phyloP scores from a whole-genome alignment of 371 early-diverging fungal species.

The Dinochytrium kinnereticum region DNA sequence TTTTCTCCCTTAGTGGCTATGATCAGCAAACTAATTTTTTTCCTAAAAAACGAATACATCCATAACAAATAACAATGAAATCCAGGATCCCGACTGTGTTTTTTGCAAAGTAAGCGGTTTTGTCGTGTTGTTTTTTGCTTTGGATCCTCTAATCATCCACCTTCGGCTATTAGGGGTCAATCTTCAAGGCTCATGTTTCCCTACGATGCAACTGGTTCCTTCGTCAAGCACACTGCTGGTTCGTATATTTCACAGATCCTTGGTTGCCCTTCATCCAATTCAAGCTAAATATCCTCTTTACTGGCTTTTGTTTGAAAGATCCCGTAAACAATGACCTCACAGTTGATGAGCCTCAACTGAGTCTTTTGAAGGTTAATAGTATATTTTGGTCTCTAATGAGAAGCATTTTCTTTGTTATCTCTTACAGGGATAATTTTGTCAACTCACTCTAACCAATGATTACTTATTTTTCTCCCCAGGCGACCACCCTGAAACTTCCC shows the following conservation, averaged over 20 bases:
- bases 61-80: too few relatives aligned
- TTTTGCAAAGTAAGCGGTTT: background rate
- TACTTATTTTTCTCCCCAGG: too few relatives aligned
- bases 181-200: slow-evolving; percentile 25
- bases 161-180: background rate
- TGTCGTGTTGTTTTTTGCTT: too few relatives aligned
- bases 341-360: slow-evolving; percentile 26
- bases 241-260: background rate
- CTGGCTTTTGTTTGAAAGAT: background rate
- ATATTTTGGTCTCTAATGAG: background rate
- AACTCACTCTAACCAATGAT: too few relatives aligned
- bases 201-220: slow-evolving; percentile 18
- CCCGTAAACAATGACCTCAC: slow-evolving; percentile 10
- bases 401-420: background rate
- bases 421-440: too few relatives aligned
- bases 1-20: too few relatives aligned
- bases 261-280: background rate
- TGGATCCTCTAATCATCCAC: too few relatives aligned
- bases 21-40: too few relatives aligned
- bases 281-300: background rate
- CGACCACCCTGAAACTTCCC: slow-evolving; percentile 6
- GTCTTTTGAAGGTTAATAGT: slow-evolving; percentile 29
- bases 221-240: slow-evolving; percentile 17
- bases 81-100: slow-evolving; percentile 15
- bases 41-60: too few relatives aligned